Base-by-base conservation (phyloP, 2,329 filamentous ascomycete genomes). In the Immersiporthe knoxdaviesiana region DNA sequence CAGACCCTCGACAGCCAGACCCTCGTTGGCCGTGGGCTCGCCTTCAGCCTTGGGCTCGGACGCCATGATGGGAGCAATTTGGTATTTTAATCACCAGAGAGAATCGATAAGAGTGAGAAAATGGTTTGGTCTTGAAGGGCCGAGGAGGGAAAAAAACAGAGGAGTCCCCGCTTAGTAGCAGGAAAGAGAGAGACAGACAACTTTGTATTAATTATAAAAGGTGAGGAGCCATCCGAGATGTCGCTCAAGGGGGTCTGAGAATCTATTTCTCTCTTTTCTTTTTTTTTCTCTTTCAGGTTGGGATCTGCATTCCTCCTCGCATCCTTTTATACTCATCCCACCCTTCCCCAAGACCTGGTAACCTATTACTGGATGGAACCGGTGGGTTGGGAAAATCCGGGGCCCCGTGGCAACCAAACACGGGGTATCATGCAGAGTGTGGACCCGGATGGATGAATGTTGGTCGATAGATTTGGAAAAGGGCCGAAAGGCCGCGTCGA, bases 1-100 rank as follows among this genome's bases (percentile, higher is more conserved):
- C 71, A 85, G 80, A 68, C 76, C 75, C 59, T 73, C 67, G 67
- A 75, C 58, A 63, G 65, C 39, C 47, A 61, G 50, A 47, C 37
- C 35, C 16, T 60, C 59, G 50, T 67, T 50, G 44, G 47, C 32
- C 35, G 10, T n/a, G 21, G 30, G 59, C 37, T 62, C 59, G 59
- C 24, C 52, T 16, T 56, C 58, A 56, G 41, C 50, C 39, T 68
- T 68, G 63, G 66, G 62, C 63, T 69, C 69, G 39, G 66, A 56
- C 63, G 62, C 65, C 72, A 67, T 69, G 67, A 41, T 62, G 67
- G 68, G 47, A 62, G 39, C 32, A 27, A n/a, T 37, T 35, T 35
- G n/a, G 39, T 44, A 3, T 27, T 16, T 16, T 27, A 12, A 35
- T 24, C 5, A 27, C 50, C n/a, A 16, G 50, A 56, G 50, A 56